A percentile compares a stretch with the other conserved stretches of the same genome.
Conservation (phyloP, 1,284 basidiomycete genomes). For the Peniophora sp. region DNA sequence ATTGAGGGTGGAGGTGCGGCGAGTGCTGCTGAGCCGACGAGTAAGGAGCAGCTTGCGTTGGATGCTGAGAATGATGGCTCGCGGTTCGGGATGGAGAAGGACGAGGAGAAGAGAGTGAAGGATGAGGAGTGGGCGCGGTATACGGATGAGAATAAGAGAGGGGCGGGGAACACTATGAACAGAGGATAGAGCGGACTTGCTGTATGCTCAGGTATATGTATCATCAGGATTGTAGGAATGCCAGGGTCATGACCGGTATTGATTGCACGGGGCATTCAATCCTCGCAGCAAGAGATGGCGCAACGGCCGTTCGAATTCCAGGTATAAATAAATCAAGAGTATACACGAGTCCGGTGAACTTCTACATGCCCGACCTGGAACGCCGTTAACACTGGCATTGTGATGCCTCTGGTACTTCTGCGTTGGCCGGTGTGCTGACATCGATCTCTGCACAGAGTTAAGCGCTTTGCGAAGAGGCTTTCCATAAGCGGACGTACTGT, state of each 20-base stretch:
- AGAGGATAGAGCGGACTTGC: constrained; percentile 47
- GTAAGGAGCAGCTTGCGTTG: constrained; percentile 67
- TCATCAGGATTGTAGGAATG: not conserved
- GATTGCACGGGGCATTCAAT: not conserved
- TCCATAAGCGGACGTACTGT: constrained; percentile 43
- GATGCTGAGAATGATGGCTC: constrained; percentile 85
- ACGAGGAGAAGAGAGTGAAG: constrained; percentile 71
- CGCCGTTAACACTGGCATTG: constrained; percentile 58
- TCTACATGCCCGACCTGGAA: not conserved
- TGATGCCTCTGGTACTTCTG: constrained; percentile 70
- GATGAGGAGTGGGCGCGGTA: constrained; percentile 85
- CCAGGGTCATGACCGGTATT: not conserved
- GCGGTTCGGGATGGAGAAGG: constrained; percentile 56
- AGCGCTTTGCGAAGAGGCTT: constrained; percentile 6
- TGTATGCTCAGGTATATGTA: not conserved
- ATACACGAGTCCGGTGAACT: not conserved
- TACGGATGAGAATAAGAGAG: constrained; percentile 74
- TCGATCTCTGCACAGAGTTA: constrained; percentile 59
- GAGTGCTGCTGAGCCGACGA: constrained; percentile 61
- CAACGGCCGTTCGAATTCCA: constrained; percentile 1
- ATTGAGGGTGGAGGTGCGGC: constrained; percentile 77
- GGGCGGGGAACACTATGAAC: constrained; percentile 94
- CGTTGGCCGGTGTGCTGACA: constrained; percentile 57
- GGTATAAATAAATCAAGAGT: constrained; percentile 6
- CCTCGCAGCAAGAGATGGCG: not conserved